Evolutionary conservation across 2,329 filamentous ascomycete species (phyloP).

Genomic region (Neofusicoccum laricinum): DNA sequence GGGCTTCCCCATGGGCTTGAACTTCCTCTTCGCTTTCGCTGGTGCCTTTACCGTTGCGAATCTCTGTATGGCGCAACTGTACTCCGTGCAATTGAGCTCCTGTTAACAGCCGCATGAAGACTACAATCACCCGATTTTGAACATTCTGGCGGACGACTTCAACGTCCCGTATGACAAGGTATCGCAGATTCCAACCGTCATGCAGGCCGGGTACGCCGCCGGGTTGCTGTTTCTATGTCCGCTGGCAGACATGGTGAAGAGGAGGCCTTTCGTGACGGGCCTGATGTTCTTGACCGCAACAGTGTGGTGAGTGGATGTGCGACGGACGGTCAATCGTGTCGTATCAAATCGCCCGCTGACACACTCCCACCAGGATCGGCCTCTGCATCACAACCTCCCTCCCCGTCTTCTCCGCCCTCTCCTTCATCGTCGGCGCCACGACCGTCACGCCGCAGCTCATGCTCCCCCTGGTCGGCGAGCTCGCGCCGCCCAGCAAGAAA

Average conservation of each 20-base stretch:
- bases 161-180: constrained; percentile 66
- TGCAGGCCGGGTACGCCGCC: constrained; percentile 75
- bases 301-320: constrained; percentile 48
- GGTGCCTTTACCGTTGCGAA: constrained; percentile 72
- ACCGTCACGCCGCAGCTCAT: constrained; percentile 75
- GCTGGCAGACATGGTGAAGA: constrained; percentile 65
- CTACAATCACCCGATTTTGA: constrained; percentile 77
- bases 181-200: constrained; percentile 67
- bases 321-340: background rate
- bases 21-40: constrained; percentile 67
- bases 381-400: constrained; percentile 68
- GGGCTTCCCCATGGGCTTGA: constrained; percentile 64
- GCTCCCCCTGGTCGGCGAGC: constrained; percentile 76
- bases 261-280: constrained; percentile 66
- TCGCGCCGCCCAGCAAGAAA: constrained; percentile 66
- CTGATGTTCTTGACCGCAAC: constrained; percentile 67
- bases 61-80: constrained; percentile 45
- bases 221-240: constrained; percentile 74
- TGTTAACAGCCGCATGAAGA: constrained; percentile 32
- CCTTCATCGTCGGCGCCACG: constrained; percentile 71
- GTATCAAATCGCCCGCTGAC: background rate
- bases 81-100: background rate
- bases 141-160: constrained; percentile 70
- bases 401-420: constrained; percentile 63
- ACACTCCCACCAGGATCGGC: constrained; percentile 58